Base-by-base conservation (phyloP, 2,329 filamentous ascomycete genomes). In the Fusarium mundagurra region DNA sequence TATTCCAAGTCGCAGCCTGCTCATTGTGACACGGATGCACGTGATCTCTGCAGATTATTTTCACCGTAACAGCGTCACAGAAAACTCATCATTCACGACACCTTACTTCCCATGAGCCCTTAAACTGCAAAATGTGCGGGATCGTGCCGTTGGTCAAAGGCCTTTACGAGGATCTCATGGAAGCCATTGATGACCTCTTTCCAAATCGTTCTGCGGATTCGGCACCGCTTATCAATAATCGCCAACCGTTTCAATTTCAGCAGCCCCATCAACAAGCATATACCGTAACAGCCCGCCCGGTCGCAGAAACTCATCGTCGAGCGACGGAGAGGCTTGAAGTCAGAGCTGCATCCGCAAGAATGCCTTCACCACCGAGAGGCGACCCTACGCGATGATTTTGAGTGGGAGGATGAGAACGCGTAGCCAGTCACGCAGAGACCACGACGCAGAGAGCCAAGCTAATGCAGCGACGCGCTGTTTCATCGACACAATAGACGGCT, bases 131-230 rank as follows among this genome's bases (percentile, higher is more conserved):
- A 38, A 70, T 70, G 67, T 70, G 67, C 9, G 67, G 67, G 17
- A 70, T 70, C 3, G 6, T 60, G 1, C 53, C 60, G 0, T 70
- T 70, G 6, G 2, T 71, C 22, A 70, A 57, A 54, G 16, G 53
- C 1, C 66, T 70, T 2, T 70, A 66, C 3, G 67, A 50, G 13
- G 67, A 70, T 36, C 36, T 70, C 20, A 31, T 66, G 38, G 67
- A 70, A 39, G 67, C 67, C 9, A 71, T 70, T 22, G 67, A 71
- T 9, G 67, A 70, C 17, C 67, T 70, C 6, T 70, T 71, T 10
- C 67, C 67, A 7, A 60, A 44, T 10, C 61, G 16, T 14, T 54
- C 67, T 16, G 8, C 41, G n/a, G 60, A 66, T 22, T 54, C 67
- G 17, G 24, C 67, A n/a, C 36, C 60, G 18, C 41, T 70, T 12